phyloP scores from a whole-genome alignment of 768 basidiomycete species.

The Leccinum uliginosum region DNA sequence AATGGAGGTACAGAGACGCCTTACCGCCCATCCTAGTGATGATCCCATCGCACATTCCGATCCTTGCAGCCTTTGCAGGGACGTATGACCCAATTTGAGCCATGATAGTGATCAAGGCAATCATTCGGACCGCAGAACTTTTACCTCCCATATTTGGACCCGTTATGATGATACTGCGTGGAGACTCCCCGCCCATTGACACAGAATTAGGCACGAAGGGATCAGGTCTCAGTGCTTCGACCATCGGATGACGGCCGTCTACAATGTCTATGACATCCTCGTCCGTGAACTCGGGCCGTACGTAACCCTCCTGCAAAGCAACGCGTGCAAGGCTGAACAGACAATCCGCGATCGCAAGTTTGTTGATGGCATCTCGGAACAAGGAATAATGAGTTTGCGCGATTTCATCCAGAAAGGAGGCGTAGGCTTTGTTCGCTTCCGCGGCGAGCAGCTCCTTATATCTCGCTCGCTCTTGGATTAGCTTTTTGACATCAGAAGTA shows the following conservation, averaged over 20 bases:
- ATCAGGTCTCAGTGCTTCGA: slow-evolving; percentile 70
- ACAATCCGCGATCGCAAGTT: slow-evolving; percentile 83
- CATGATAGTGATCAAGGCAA: slow-evolving; percentile 70
- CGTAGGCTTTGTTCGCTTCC: slow-evolving; percentile 63
- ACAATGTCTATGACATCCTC: slow-evolving; percentile 66
- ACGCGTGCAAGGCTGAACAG: slow-evolving; percentile 79
- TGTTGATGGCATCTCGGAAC: slow-evolving; percentile 71
- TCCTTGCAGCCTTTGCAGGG: slow-evolving; percentile 67
- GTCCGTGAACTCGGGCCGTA: slow-evolving; percentile 70
- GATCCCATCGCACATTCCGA: slow-evolving; percentile 81
- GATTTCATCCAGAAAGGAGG: slow-evolving; percentile 67
- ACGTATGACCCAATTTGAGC: slow-evolving; percentile 93
- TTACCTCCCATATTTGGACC: slow-evolving; percentile 90
- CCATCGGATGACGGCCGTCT: slow-evolving; percentile 91
- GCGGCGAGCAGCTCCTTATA: slow-evolving; percentile 67
- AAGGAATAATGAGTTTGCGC: slow-evolving; percentile 60
- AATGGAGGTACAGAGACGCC: slow-evolving; percentile 16
- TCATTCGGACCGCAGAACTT: slow-evolving; percentile 77
- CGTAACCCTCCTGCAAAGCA: slow-evolving; percentile 71
- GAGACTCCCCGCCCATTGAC: slow-evolving; percentile 49
- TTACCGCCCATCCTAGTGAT: slow-evolving; percentile 87
- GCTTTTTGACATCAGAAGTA: slow-evolving; percentile 57
- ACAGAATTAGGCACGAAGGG: slow-evolving; percentile 88
- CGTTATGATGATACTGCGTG: slow-evolving; percentile 68
- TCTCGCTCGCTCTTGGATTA: slow-evolving; percentile 69